Conservation (phyloP, 2,329 filamentous ascomycete genomes). For the Fusarium burgessii region DNA sequence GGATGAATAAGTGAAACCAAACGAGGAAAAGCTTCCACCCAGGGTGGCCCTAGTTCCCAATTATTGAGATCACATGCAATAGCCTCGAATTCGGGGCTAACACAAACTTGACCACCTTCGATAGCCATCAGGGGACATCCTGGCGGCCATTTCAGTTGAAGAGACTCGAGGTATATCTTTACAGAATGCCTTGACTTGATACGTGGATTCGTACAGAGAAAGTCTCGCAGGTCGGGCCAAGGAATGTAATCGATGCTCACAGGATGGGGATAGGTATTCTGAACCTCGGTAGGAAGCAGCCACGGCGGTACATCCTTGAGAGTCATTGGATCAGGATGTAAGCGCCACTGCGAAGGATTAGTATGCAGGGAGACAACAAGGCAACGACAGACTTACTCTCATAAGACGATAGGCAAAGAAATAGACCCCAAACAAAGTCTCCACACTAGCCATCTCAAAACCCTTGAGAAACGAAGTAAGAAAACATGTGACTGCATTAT, state of each 20-base stretch:
- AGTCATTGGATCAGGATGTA: constrained; percentile 41
- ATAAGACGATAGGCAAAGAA: constrained; percentile 43
- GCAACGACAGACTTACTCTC: constrained; percentile 18
- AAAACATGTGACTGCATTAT: constrained; percentile 40
- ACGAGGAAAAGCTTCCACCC: constrained; percentile 41
- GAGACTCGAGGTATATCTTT: constrained; percentile 40
- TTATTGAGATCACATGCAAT: constrained; percentile 41
- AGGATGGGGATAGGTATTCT: constrained; percentile 40
- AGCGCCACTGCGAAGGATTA: constrained; percentile 37
- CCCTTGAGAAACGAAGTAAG: constrained; percentile 41
- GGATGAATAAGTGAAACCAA: constrained; percentile 34
- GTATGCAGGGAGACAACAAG: background rate
- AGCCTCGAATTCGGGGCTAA: constrained; percentile 42
- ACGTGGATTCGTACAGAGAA: constrained; percentile 37
- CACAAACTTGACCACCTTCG: constrained; percentile 20
- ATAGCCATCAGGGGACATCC: constrained; percentile 30
- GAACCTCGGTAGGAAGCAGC: constrained; percentile 40
- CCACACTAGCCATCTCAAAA: constrained; percentile 40
- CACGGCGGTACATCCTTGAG: constrained; percentile 38
- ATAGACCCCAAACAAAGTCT: constrained; percentile 43
- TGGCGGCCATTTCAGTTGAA: constrained; percentile 39
- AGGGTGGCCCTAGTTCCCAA: constrained; percentile 41
- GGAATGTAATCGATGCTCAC: constrained; percentile 45
- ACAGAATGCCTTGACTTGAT: constrained; percentile 39
- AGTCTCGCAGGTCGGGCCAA: constrained; percentile 43